Conservation (phyloP, 257 asterid genomes). For the Petunia secreta region DNA sequence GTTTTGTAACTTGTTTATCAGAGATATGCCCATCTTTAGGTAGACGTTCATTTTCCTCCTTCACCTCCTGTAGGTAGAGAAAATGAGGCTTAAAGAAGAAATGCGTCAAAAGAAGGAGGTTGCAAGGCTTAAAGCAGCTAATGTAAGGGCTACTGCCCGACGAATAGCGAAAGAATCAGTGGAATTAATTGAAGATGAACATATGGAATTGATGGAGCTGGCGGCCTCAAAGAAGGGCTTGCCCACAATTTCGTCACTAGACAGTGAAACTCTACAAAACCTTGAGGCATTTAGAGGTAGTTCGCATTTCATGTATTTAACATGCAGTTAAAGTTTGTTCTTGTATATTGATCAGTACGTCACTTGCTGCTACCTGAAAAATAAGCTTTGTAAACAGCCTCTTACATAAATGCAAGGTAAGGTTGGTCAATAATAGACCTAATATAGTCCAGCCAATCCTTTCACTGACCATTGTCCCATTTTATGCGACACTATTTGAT, state of each 20-base stretch:
- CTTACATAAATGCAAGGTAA: slow-evolving; percentile 12
- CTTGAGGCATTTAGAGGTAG: slow-evolving; percentile 65
- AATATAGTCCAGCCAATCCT: background rate
- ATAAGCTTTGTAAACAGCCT: slow-evolving; percentile 1
- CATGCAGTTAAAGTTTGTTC: background rate
- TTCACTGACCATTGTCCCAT: background rate
- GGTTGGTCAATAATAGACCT: background rate
- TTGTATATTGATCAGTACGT: background rate
- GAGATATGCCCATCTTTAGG: background rate
- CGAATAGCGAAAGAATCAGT: slow-evolving; percentile 78
- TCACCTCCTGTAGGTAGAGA: slow-evolving; percentile 67
- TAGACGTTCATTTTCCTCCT: slow-evolving; percentile 4
- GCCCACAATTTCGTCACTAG: slow-evolving; percentile 72
- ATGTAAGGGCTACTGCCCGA: slow-evolving; percentile 81
- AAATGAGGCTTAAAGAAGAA: slow-evolving; percentile 79
- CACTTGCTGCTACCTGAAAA: slow-evolving; percentile 17
- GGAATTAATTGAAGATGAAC: slow-evolving; percentile 79
- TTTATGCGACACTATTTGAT: slow-evolving; percentile 6
- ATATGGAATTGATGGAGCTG: slow-evolving; percentile 83
- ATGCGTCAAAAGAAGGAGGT: slow-evolving; percentile 84
- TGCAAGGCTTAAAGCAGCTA: slow-evolving; percentile 87
- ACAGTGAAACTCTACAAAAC: slow-evolving; percentile 58
- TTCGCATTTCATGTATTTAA: slow-evolving; percentile 27
- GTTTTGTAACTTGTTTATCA: slow-evolving; percentile 17
- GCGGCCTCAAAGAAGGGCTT: slow-evolving; percentile 65